phyloP scores from a whole-genome alignment of 1,284 basidiomycete species.

The Amanita bisporigera region DNA sequence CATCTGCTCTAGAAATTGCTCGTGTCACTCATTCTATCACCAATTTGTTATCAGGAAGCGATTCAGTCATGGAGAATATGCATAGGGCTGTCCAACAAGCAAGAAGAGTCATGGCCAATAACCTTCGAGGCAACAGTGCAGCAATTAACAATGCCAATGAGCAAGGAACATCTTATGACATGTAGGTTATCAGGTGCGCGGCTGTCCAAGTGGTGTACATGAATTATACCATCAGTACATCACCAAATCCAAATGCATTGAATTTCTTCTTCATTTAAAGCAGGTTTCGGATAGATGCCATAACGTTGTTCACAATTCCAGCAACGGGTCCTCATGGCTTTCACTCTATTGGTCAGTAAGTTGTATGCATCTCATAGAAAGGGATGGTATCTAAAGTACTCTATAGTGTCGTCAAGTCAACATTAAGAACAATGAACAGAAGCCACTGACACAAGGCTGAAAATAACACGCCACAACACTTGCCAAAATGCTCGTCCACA shows the following conservation, averaged over 20 bases:
- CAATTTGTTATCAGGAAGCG: too few relatives aligned
- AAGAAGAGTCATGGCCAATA: too few relatives aligned
- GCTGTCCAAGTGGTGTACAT: slow-evolving; percentile 77
- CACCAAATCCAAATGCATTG: background rate
- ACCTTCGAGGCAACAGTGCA: too few relatives aligned
- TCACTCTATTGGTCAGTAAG: slow-evolving; percentile 85
- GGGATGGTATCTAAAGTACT: slow-evolving; percentile 12
- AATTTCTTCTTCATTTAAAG: slow-evolving; percentile 13
- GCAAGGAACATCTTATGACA: slow-evolving; percentile 71
- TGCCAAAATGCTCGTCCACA: too few relatives aligned
- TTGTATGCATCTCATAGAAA: slow-evolving; percentile 3
- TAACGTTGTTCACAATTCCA: slow-evolving; percentile 89
- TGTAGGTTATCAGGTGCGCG: slow-evolving; percentile 69
- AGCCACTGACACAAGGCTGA: too few relatives aligned
- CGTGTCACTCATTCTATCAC: too few relatives aligned
- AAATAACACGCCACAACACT: too few relatives aligned
- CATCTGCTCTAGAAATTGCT: too few relatives aligned
- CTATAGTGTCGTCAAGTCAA: slow-evolving; percentile 81
- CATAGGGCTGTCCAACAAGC: too few relatives aligned
- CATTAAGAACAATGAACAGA: slow-evolving; percentile 88
- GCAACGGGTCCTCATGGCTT: slow-evolving; percentile 95
- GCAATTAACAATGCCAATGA: too few relatives aligned
- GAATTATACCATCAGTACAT: slow-evolving; percentile 77
- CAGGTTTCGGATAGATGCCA: slow-evolving; percentile 93
- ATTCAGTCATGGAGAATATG: too few relatives aligned